Evolutionary conservation across 495 filamentous ascomycete species (phyloP).

Genomic region (Staphylotrichum longicolle): DNA sequence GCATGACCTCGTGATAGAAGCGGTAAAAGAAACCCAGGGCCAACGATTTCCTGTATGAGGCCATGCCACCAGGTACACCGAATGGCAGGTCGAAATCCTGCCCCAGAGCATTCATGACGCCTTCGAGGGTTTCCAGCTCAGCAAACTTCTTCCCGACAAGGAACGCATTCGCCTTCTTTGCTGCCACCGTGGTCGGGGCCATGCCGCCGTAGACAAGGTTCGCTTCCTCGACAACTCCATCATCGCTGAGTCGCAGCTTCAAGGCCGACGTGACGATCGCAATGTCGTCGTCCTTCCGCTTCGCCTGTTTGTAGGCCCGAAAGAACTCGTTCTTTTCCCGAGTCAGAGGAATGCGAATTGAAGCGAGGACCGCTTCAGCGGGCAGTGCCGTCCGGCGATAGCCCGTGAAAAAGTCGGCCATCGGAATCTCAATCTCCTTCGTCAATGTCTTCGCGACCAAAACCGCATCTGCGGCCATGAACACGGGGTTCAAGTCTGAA

Average conservation of each 20-base stretch:
- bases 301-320: constrained; percentile 87
- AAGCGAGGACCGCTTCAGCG: constrained; percentile 77
- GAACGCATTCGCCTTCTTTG: constrained; percentile 68
- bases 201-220: constrained; percentile 87
- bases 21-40: constrained; percentile 87
- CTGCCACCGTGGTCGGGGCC: constrained; percentile 81
- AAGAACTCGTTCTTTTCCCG: constrained; percentile 66
- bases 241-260: constrained; percentile 63
- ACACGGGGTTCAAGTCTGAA: constrained; percentile 92
- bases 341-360: constrained; percentile 77
- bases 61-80: constrained; percentile 92
- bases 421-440: constrained; percentile 75
- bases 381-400: constrained; percentile 84
- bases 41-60: constrained; percentile 86
- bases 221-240: constrained; percentile 63
- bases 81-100: constrained; percentile 83
- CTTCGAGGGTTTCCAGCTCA: constrained; percentile 77
- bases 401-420: constrained; percentile 89
- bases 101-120: constrained; percentile 79
- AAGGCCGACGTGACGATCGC: constrained; percentile 89
- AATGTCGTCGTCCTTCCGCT: constrained; percentile 95
- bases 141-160: constrained; percentile 77
- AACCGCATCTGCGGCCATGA: constrained; percentile 80
- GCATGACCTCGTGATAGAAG: constrained; percentile 71
- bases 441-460: constrained; percentile 72